Percentiles rank a stretch among this genome's conserved stretches.
Evolutionary conservation across 2,329 filamentous ascomycete species (phyloP).

Genomic region (Fusarium bulbicola): DNA sequence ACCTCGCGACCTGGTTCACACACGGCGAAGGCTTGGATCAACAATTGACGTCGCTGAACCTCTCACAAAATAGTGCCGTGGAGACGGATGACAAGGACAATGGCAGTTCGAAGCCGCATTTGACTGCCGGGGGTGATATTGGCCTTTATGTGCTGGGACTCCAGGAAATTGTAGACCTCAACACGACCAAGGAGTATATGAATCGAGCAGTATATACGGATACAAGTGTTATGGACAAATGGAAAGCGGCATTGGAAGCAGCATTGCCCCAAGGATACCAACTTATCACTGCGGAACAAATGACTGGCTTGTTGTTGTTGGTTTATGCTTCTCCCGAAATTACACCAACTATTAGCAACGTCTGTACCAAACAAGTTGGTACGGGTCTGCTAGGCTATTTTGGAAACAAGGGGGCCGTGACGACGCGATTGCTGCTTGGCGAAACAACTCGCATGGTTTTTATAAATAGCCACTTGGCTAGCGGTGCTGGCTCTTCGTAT

Average conservation of each 20-base stretch:
- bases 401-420: slow-evolving; percentile 94
- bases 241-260: slow-evolving; percentile 79
- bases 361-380: slow-evolving; percentile 84
- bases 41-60: slow-evolving; percentile 64
- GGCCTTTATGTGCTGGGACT: slow-evolving; percentile 90
- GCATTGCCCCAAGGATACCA: slow-evolving; percentile 81
- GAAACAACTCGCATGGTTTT: slow-evolving; percentile 92
- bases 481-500: slow-evolving; percentile 79
- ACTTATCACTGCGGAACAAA: slow-evolving; percentile 81
- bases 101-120: slow-evolving; percentile 45
- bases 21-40: slow-evolving; percentile 76
- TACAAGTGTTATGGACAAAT: slow-evolving; percentile 74
- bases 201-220: slow-evolving; percentile 74
- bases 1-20: slow-evolving; percentile 89
- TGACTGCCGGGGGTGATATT: slow-evolving; percentile 73
- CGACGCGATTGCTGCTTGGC: slow-evolving; percentile 82
- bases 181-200: slow-evolving; percentile 80
- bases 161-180: slow-evolving; percentile 91
- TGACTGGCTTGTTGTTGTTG: slow-evolving; percentile 84
- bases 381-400: slow-evolving; percentile 93
- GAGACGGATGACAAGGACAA: slow-evolving; percentile 45
- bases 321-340: slow-evolving; percentile 86
- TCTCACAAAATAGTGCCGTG: slow-evolving; percentile 52
- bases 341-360: slow-evolving; percentile 76
- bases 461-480: slow-evolving; percentile 90